These are phyloP conservation scores for Cucurbita moschata DNA, from an alignment of 306 rosid species.

Conservation along the genomic window DNA sequence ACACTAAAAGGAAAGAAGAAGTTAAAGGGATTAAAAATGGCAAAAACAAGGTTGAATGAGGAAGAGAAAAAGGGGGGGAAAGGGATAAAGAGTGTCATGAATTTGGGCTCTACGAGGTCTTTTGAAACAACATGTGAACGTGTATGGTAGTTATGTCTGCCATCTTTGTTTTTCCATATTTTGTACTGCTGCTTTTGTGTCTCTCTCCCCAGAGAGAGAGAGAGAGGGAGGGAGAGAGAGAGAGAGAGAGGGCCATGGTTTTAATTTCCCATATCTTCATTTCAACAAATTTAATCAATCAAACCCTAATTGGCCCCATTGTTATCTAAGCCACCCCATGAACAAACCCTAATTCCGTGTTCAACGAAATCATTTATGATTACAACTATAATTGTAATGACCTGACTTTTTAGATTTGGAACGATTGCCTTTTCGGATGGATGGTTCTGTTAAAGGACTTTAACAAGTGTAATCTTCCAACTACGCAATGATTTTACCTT, in stretches of 20 bases:
- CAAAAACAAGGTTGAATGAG: neutral
- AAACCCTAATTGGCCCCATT: neutral
- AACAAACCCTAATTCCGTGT: neutral
- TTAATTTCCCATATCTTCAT: neutral
- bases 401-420: too few relatives aligned
- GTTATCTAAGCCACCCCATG: neutral
- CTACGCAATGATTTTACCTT: too few relatives aligned
- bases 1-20: neutral
- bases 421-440: too few relatives aligned
- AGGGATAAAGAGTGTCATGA: neutral
- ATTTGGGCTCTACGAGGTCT: neutral
- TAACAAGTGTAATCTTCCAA: too few relatives aligned
- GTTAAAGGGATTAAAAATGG: neutral
- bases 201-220: neutral
- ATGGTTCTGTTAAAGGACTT: too few relatives aligned
- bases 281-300: neutral
- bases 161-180: slow-evolving; percentile 6
- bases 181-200: slow-evolving; percentile 7
- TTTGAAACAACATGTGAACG: slow-evolving; percentile 5
- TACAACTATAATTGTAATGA: too few relatives aligned
- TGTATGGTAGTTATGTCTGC: slow-evolving; percentile 10
- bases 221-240: neutral
- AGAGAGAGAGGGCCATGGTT: neutral
- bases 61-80: neutral
- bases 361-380: too few relatives aligned